Percentiles rank a stretch among this genome's conserved stretches.
Evolutionary conservation across 148 eudicot genomes (phyloP).

Genomic region (Fallopia convolvulus): DNA sequence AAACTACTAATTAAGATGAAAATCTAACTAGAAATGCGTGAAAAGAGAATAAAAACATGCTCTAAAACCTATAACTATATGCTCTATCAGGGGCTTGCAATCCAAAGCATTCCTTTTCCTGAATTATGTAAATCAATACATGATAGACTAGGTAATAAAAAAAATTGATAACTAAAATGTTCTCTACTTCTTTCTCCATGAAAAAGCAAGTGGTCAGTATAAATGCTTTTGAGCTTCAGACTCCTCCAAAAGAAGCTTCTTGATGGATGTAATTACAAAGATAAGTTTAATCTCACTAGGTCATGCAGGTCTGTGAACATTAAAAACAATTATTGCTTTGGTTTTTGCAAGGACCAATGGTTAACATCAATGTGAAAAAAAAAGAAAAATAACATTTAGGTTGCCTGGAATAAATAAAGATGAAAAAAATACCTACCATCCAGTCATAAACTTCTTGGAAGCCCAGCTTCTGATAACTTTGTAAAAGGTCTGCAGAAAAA

Average conservation of each 20-base stretch:
- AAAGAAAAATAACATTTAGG: neutral
- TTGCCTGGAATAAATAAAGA: neutral
- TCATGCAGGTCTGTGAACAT: neutral
- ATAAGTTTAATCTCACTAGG: neutral
- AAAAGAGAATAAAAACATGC: too few relatives aligned
- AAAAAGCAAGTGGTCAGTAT: neutral
- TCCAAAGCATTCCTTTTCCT: constrained; percentile 5
- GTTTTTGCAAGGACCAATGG: neutral
- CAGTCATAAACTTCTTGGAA: constrained; percentile 93
- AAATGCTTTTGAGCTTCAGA: neutral
- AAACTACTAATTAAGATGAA: too few relatives aligned
- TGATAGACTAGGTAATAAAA: neutral
- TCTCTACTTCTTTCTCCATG: neutral
- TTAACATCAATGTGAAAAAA: neutral
- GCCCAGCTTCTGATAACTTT: constrained; percentile 95
- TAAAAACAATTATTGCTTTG: neutral
- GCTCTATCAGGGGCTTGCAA: too few relatives aligned
- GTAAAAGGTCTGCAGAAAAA: constrained; percentile 59
- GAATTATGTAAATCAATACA: neutral
- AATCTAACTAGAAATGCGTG: too few relatives aligned
- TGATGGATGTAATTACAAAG: neutral
- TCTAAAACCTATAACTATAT: too few relatives aligned
- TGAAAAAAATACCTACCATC: constrained; percentile 56
- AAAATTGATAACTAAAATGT: neutral
- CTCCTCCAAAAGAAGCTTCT: neutral